A percentile compares a stretch with the other conserved stretches of the same genome.
Evolutionary conservation across 345 rosid genomes (phyloP).

Genomic region (Erysimum cheiranthoides): DNA sequence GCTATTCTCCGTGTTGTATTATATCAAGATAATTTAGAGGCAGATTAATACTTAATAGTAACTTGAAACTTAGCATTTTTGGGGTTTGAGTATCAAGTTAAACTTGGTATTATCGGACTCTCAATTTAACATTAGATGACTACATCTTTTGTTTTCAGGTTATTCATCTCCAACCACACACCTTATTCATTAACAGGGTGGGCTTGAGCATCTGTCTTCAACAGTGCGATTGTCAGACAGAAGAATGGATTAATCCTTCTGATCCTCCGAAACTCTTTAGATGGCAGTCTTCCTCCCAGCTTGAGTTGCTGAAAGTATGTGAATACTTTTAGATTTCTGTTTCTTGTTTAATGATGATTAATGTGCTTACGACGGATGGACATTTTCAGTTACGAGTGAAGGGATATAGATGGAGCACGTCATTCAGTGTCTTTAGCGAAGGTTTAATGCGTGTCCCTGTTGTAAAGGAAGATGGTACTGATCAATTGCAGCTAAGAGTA

Average conservation of each 20-base stretch:
- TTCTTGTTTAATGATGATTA: conserved; percentile 14
- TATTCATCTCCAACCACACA: conserved; percentile 89
- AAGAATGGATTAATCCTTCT: conserved; percentile 83
- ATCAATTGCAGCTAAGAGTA: conserved; percentile 67
- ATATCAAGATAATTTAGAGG: conserved; percentile 30
- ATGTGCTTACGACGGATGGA: conserved; percentile 29
- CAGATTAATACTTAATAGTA: conserved; percentile 20
- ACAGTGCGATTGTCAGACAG: conserved; percentile 79
- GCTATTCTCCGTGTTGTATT: neutral
- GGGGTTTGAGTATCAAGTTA: conserved; percentile 16
- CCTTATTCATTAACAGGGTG: conserved; percentile 80
- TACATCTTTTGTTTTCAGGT: conserved; percentile 59
- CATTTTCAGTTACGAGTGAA: conserved; percentile 68
- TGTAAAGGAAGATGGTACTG: conserved; percentile 59
- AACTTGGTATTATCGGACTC: conserved; percentile 26
- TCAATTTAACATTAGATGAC: conserved; percentile 14
- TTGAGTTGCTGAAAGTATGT: conserved; percentile 80
- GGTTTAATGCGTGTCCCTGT: conserved; percentile 77
- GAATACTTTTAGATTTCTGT: conserved; percentile 18
- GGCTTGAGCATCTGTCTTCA: conserved; percentile 80
- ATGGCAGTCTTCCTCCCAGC: conserved; percentile 75
- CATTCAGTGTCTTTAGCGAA: conserved; percentile 80
- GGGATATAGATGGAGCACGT: conserved; percentile 87
- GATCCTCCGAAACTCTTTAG: conserved; percentile 82
- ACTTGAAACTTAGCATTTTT: neutral